Evolutionary conservation across 2,329 filamentous ascomycete species (phyloP).

Genomic region (Lachnellula occidentalis): DNA sequence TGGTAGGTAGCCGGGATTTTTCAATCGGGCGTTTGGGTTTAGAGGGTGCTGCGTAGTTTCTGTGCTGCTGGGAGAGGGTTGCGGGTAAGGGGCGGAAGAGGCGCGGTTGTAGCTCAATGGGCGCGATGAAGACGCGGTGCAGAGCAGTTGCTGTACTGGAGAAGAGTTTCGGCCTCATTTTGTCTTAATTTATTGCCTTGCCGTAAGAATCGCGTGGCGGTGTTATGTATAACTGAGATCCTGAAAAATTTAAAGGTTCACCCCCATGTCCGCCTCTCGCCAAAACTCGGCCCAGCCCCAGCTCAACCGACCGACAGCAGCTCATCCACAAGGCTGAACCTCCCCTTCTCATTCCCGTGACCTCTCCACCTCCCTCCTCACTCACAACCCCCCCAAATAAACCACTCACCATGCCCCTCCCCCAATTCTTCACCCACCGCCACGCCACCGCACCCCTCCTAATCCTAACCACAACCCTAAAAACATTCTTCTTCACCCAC

Average conservation of each 20-base stretch:
- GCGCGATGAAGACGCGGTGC: slow-evolving; percentile 41
- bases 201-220: not conserved
- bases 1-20: slow-evolving; percentile 35
- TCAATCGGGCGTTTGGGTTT: slow-evolving; percentile 9
- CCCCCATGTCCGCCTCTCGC: not conserved
- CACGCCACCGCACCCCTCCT: slow-evolving; percentile 33
- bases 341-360: slow-evolving; percentile 3
- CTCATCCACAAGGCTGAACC: not conserved
- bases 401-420: not conserved
- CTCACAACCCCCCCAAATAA: not conserved
- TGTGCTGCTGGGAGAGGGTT: slow-evolving; percentile 3
- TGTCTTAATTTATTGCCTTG: not conserved
- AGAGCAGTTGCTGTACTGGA: slow-evolving; percentile 43
- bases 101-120: slow-evolving; percentile 26
- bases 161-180: slow-evolving; percentile 24
- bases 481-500: slow-evolving; percentile 44
- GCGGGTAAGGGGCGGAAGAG: not conserved
- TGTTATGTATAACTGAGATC: too few species aligned
- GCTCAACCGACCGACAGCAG: not conserved
- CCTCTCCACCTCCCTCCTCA: not conserved
- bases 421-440: slow-evolving; percentile 4
- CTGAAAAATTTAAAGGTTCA: too few species aligned
- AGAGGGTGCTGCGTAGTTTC: slow-evolving; percentile 5
- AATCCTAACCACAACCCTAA: slow-evolving; percentile 40
- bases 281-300: not conserved